Evolutionary conservation across 441 rosid species (phyloP), one percentile per base, ranked within the genome.

Genomic region (Croton laevigatus): DNA sequence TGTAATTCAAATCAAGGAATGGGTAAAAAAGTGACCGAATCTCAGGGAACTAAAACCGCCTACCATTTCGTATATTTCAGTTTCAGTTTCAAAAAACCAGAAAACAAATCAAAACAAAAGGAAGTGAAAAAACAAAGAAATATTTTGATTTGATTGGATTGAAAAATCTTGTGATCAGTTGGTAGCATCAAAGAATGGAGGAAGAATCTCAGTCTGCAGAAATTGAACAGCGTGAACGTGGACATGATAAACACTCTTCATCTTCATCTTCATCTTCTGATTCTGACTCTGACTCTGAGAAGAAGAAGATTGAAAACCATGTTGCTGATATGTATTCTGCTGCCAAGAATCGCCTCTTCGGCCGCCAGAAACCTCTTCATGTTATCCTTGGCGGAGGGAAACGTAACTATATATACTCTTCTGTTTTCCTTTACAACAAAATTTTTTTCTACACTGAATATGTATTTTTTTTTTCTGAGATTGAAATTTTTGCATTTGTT

Each of bases 281-380:
- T 48, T 48, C 77, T 32, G 79, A 76, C n/a, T 72, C 78, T 16
- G 81, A n/a, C n/a, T n/a, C n/a, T n/a, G n/a, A n/a, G n/a, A n/a
- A 72, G 53, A 66, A 27, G 32, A 27, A 72, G 53, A 66, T 32
- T 14, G 75, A 60, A 34, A 71, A 62, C 42, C 62, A 53, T 58
- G 23, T 51, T 58, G 23, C 57, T 38, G 14, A 57, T 10, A 36
- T 62, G 65, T 66, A 60, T 49, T 51, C 76, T 6, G 42, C 71
- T 44, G 53, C 54, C 75, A 77, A 77, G 65, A 76, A 76, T 64
- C 83, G 83, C 71, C 73, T 87, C 70, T 84, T 87, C 51, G 82
- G 87, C 53, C 86, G 88, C 34, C 77, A 84, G 73, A 84, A 78
- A 74, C 84, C 91, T 63, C 70, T 87, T 19, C 88, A 87, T 62